A percentile compares a stretch with the other conserved stretches of the same genome.
These are phyloP conservation scores for Luffa aegyptiaca DNA, from an alignment of 306 rosid genomes.

Conservation along the genomic window DNA sequence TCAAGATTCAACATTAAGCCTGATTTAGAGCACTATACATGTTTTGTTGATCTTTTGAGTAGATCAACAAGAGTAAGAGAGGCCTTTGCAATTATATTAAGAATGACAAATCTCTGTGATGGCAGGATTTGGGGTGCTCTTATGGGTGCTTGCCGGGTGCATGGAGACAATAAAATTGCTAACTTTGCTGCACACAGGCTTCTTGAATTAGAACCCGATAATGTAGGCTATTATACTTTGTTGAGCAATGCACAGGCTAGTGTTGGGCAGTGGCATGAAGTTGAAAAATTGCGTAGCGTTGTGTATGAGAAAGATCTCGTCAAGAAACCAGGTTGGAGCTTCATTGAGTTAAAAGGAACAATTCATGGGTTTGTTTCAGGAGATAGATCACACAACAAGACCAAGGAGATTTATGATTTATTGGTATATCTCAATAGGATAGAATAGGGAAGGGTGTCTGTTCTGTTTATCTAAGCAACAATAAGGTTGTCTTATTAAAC, in stretches of 20 bases:
- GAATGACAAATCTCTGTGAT: conserved; percentile 29
- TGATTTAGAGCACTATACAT: conserved; percentile 48
- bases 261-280: conserved; percentile 43
- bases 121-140: conserved; percentile 59
- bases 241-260: conserved; percentile 49
- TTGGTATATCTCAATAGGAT: conserved; percentile 19
- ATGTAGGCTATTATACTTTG: conserved; percentile 37
- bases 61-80: conserved; percentile 38
- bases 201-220: conserved; percentile 46
- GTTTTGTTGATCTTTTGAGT: conserved; percentile 50
- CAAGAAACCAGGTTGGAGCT: conserved; percentile 60
- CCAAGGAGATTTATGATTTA: conserved; percentile 22
- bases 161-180: conserved; percentile 27
- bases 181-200: conserved; percentile 40
- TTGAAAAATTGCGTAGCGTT: conserved; percentile 36
- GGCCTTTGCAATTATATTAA: conserved; percentile 35
- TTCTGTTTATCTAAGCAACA: neutral
- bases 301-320: conserved; percentile 38
- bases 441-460: neutral
- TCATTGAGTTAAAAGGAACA: conserved; percentile 27
- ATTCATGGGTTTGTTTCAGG: conserved; percentile 42
- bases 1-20: conserved; percentile 37
- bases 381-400: conserved; percentile 29
- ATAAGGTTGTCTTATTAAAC: neutral
- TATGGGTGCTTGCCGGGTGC: conserved; percentile 41